Base-by-base conservation (phyloP, 495 filamentous ascomycete genomes). In the Penicillium simplicissimum region DNA sequence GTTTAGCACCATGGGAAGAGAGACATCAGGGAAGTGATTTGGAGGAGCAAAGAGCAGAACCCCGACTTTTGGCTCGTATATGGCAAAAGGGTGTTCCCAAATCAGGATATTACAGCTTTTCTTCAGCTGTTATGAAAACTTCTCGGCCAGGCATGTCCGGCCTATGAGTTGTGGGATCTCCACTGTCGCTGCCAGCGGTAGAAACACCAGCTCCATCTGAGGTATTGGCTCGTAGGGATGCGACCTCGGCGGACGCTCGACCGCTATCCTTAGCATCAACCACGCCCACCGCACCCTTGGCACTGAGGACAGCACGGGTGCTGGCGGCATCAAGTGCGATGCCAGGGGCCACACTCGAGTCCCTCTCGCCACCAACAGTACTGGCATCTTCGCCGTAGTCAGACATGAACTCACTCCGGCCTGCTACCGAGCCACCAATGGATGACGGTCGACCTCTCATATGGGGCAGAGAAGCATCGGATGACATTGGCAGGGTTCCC, bases 221-320 rank as follows among this genome's bases (percentile, higher is more conserved):
- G 17, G 42, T 45, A 14, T 38, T 25, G 2, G 25, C 47, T 17
- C 40, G 67, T n/a, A 71, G 38, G 15, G 72, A 73, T 15, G 62
- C 49, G 28, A 67, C 71, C 55, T 79, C 74, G 19, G 64, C 60
- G 4, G 76, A 79, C 0, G 51, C 42, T 56, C 65, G 67, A 5
- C 61, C 57, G 13, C 63, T 70, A 10, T 72, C 73, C 3, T 43
- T 53, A 19, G 58, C 49, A 15, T 52, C 61, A 4, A 73, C 23
- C 0, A 55, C 19, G 28, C 66, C 58, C 14, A 75, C 49, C 3
- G 79, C 67, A 14, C 78, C 76, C 10, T 45, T 65, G 0, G 74
- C 73, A 34, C 71, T 60, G 0, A 74, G 51, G 0, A 80, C 69
- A 23, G 78, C 75, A 1, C 72, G 72, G 8, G 72, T 80, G 57